Evolutionary conservation across 2,329 filamentous ascomycete species (phyloP).

Genomic region (Fusarium sp.): DNA sequence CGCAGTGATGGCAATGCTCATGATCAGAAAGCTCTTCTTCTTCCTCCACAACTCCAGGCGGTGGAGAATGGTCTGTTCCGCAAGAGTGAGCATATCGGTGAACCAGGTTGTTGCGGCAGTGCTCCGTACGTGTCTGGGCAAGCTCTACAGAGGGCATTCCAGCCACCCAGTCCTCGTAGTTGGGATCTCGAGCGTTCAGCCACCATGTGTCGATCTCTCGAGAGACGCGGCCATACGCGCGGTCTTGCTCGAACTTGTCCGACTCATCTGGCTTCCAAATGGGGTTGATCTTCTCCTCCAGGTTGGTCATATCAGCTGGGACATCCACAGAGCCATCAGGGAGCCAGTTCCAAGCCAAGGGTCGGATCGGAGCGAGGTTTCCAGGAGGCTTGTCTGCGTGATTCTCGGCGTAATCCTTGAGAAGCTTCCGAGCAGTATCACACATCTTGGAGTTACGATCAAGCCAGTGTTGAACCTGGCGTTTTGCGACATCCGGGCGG

Average conservation of each 20-base stretch:
- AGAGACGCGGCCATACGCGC: constrained; percentile 70
- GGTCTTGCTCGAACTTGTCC: constrained; percentile 71
- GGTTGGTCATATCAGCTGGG: constrained; percentile 49
- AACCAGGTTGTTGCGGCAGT: constrained; percentile 70
- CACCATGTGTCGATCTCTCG: constrained; percentile 76
- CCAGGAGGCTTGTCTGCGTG: constrained; percentile 63
- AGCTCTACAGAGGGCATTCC: constrained; percentile 71
- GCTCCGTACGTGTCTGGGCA: constrained; percentile 67
- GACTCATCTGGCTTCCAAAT: constrained; percentile 64
- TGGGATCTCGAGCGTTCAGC: constrained; percentile 69
- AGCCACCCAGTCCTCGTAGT: constrained; percentile 69
- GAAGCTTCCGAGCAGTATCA: constrained; percentile 64
- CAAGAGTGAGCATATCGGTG: constrained; percentile 65
- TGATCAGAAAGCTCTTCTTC: constrained; percentile 50
- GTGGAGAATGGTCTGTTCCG: constrained; percentile 55
- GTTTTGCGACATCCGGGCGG: constrained; percentile 67
- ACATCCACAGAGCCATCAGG: constrained; percentile 52
- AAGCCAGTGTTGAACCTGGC: constrained; percentile 72
- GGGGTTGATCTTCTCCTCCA: constrained; percentile 59
- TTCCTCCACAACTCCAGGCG: constrained; percentile 51
- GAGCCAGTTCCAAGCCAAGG: constrained; percentile 68
- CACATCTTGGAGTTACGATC: constrained; percentile 71
- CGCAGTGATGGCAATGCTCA: constrained; percentile 52
- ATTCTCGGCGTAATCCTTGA: constrained; percentile 66
- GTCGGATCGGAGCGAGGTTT: constrained; percentile 61